These are phyloP conservation scores for Cucurbitaria berberidis DNA, from an alignment of 2,329 filamentous ascomycete genomes.

Conservation along the genomic window DNA sequence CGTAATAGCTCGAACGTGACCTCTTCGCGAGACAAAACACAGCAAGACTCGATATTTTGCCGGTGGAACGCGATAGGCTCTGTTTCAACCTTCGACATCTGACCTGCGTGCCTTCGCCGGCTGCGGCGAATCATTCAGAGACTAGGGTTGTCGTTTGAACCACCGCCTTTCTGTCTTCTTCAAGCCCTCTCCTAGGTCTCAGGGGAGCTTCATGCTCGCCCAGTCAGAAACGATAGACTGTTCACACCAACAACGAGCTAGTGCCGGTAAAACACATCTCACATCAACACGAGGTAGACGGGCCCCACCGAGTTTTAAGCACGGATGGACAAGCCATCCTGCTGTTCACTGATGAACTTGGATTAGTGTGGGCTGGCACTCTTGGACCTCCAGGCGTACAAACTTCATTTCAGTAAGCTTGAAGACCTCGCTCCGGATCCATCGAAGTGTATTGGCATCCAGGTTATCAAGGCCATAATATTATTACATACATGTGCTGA, in stretches of 20 bases:
- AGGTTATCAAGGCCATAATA: background rate
- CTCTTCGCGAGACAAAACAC: background rate
- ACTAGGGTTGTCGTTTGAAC: slow-evolving; percentile 5
- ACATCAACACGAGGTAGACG: background rate
- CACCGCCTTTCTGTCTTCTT: slow-evolving; percentile 7
- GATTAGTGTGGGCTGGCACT: background rate
- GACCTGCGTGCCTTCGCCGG: background rate
- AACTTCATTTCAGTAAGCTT: background rate
- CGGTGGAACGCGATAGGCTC: background rate
- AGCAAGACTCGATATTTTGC: background rate
- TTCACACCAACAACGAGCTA: slow-evolving; percentile 8
- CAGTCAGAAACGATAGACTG: slow-evolving; percentile 1
- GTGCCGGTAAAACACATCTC: background rate
- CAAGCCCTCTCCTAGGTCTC: slow-evolving; percentile 4
- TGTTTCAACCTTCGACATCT: background rate
- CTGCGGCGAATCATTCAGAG: background rate
- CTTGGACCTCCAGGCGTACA: background rate
- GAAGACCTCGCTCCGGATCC: background rate
- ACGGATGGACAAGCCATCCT: background rate
- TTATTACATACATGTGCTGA: slow-evolving; percentile 2
- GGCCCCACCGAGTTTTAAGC: background rate
- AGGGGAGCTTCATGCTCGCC: slow-evolving; percentile 1
- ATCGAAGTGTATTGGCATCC: background rate
- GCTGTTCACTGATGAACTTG: background rate
- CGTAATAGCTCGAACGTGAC: background rate